Evolutionary conservation across 306 rosid genomes (phyloP), one percentile per base, ranked within the genome.

Genomic region (Crotalaria pallida): DNA sequence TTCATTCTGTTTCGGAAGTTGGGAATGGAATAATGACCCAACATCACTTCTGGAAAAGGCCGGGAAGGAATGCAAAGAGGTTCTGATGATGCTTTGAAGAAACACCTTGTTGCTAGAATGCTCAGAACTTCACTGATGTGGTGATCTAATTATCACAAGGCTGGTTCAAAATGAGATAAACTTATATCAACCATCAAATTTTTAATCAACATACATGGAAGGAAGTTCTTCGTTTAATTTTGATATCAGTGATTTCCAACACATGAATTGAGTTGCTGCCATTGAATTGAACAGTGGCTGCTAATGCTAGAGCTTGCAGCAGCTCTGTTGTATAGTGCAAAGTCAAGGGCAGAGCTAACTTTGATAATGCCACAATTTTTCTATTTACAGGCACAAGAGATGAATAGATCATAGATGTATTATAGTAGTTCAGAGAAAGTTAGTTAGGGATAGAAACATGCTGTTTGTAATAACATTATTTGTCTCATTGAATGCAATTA

Each of bases 261-360:
- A 16, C 62, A 34, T 56, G 59, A 61, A 13, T 55, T 52, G 79
- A 73, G 75, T 49, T 59, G 75, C 79, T 65, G 31, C 67, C 69
- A 9, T 66, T 63, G 74, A 62, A 50, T 50, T 44, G 48, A 19
- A 50, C 34, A 49, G 49, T 56, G 69, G 61, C 47, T n/a, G n/a
- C n/a, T 22, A 61, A 59, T 49, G 63, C 38, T 48, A 57, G 62
- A 55, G 40, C 53, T 34, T 38, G 82, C 51, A n/a, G 78, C 49
- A 41, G 52, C 65, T 21, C 79, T 21, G 73, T 72, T 82, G 72
- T 67, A 72, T 77, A 62, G 72, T 44, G 62, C 40, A 45, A 73
- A 65, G 78, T 76, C 27, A 69, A 50, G 41, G 43, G 56, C 61
- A 19, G 61, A 36, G 70, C 55, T 58, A 81, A 86, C 47, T 22